Evolutionary conservation across 163 green algal genomes (phyloP), one percentile per base, ranked within the genome.

Genomic region (Scenedesmus sp.): DNA sequence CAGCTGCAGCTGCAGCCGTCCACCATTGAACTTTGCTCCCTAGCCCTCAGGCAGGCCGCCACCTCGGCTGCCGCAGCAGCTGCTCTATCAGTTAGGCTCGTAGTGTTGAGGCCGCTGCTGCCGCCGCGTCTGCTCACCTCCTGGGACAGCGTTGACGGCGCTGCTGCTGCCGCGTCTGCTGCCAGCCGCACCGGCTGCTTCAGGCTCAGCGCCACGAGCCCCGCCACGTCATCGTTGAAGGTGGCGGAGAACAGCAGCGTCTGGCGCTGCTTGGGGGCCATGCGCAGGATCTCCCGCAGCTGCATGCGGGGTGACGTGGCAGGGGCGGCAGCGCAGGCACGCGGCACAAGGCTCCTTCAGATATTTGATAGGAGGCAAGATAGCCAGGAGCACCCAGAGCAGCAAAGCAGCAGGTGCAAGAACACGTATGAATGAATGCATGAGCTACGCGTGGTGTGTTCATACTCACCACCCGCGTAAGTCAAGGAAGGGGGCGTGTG

Each of bases 211-310:
- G 93, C 85, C 30, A 96, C 94, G 70, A 99, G 97, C 86, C 94
- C 79, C 44, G 94, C 80, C 78, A 99, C 98, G 85, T 98, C 95
- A 35, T 95, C 93, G 26, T 96, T 99, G 94, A 99, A 98, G 18
- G 98, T 99, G 49, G 98, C 98, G 53, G 90, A 96, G 94, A 99
- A 99, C 24, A 99, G 95, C 93, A 99, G 95, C 40, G 98, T 99
- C 95, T 99, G 98, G 16, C 98, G 94, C 91, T 97, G 95, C 72
- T 93, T 93, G 40, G 98, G 98, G 30, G 97, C 96, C 88, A 97
- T 92, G 26, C 93, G 90, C 70, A 99, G 92, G 68, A 99, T 96
- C 94, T 99, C 96, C 37, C 93, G 88, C 72, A 98, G 91, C 96
- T 97, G 95, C 22, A 18, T 40, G 24, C 18, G 20, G 59, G 3